phyloP scores from a whole-genome alignment of 208 protist species.

The Leishmania arabica region DNA sequence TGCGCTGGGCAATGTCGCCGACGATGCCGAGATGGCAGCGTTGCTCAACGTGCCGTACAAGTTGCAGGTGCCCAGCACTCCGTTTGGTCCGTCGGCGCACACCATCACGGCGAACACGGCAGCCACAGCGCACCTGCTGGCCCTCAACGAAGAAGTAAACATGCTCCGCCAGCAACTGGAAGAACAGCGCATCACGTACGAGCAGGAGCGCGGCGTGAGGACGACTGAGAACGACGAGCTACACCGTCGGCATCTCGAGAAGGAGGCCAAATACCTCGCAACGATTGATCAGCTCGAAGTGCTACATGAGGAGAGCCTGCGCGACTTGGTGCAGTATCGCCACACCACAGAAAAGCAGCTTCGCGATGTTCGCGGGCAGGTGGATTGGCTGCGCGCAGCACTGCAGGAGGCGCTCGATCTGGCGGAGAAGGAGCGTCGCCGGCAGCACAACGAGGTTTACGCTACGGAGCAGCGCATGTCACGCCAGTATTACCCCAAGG shows the following conservation, averaged over 20 bases:
- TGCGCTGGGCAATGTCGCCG: conserved; percentile 13
- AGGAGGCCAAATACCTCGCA: conserved; percentile 22
- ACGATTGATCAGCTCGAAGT: conserved; percentile 55
- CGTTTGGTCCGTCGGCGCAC: neutral
- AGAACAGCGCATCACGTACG: conserved; percentile 60
- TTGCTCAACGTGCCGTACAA: conserved; percentile 24
- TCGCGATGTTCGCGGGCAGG: conserved; percentile 37
- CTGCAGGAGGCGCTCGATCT: conserved; percentile 37
- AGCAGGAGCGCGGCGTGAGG: conserved; percentile 52
- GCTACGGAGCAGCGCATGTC: conserved; percentile 27
- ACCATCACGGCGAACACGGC: conserved; percentile 19
- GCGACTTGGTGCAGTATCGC: conserved; percentile 60
- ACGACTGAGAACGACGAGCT: conserved; percentile 35
- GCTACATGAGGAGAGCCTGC: conserved; percentile 54
- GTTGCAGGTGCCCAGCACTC: conserved; percentile 16
- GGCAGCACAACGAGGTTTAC: conserved; percentile 35
- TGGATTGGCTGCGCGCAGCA: conserved; percentile 48
- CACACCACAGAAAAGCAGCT: conserved; percentile 49
- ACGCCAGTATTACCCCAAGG: conserved; percentile 33
- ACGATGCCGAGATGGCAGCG: conserved; percentile 22
- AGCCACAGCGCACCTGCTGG: conserved; percentile 39
- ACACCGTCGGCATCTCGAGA: conserved; percentile 36
- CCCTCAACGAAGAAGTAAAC: conserved; percentile 50
- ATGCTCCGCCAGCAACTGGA: conserved; percentile 69
- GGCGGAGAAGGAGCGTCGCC: conserved; percentile 41